Evolutionary conservation across 495 filamentous ascomycete genomes (phyloP), one percentile per base, ranked within the genome.

Genomic region (Talaromyces borbonicus): DNA sequence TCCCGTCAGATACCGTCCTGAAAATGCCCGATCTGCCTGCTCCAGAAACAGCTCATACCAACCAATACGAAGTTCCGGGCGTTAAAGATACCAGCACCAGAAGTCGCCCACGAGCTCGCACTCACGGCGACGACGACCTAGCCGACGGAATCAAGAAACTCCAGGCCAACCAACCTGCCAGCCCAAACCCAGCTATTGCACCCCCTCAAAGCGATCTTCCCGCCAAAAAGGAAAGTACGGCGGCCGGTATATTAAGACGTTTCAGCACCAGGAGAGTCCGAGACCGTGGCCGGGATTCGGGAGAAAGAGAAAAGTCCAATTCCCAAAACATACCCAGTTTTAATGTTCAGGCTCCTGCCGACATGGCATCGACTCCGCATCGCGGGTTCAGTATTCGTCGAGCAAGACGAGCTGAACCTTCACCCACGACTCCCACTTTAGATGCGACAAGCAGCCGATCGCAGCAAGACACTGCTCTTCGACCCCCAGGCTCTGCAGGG

Each of bases 81-180:
- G 87, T 94, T 59, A 82, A 77, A 49, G 73, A 85, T 43, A 83
- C 81, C 4, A 83, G 85, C 20, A 80, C 84, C 47, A 74, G 92
- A 25, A 81, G 85, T 20, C 75, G 92, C 39, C 87, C 88, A 8
- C 77, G 92, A 33, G 89, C 92, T 23, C 71, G 93, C 46, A 97
- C 92, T 0, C 93, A 97, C 57, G 94, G 92, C 32, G 92, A 97
- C 62, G 92, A 97, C 50, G 93, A 99, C 26, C 75, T 90, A 12
- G 69, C 79, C 3, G 85, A 92, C 40, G 75, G 73, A 3, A 67
- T 86, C 63, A 86, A 88, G 62, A 83, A 82, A 55, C 62, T 84
- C 14, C 80, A 88, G 59, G 52, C 84, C 54, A 60, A 74, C 44
- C 56, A 71, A 5, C 62, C 71, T 6, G 63, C 67, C 26, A 62